phyloP scores from a whole-genome alignment of 2,329 filamentous ascomycete species.

The Apiospora phragmitis region DNA sequence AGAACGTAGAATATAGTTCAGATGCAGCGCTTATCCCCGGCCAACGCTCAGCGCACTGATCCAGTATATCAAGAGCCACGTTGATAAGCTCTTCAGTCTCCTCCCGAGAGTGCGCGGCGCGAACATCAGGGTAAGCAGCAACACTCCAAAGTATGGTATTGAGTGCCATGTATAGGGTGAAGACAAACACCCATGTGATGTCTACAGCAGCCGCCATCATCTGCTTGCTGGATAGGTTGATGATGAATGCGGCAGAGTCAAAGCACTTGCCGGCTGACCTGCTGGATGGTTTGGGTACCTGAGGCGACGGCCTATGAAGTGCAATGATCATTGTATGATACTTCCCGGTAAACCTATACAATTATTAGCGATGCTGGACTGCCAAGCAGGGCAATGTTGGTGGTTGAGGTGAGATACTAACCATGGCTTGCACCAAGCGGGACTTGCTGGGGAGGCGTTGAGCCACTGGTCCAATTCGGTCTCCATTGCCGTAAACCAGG shows the following conservation, averaged over 20 bases:
- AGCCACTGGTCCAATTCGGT: slow-evolving; percentile 79
- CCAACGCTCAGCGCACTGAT: slow-evolving; percentile 83
- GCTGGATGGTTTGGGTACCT: slow-evolving; percentile 81
- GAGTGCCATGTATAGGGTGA: slow-evolving; percentile 86
- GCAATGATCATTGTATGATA: slow-evolving; percentile 89
- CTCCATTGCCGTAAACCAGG: slow-evolving; percentile 84
- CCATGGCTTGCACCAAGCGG: slow-evolving; percentile 76
- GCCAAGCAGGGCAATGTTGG: background rate
- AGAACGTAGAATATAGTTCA: slow-evolving; percentile 83
- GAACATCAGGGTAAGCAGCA: slow-evolving; percentile 76
- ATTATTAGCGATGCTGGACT: slow-evolving; percentile 16
- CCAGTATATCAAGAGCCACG: slow-evolving; percentile 75
- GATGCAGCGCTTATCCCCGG: slow-evolving; percentile 84
- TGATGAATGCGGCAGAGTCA: slow-evolving; percentile 78
- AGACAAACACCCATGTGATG: slow-evolving; percentile 90
- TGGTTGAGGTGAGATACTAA: slow-evolving; percentile 42
- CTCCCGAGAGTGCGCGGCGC: slow-evolving; percentile 68
- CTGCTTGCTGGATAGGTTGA: slow-evolving; percentile 78
- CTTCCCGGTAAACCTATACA: slow-evolving; percentile 59
- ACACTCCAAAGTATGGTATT: slow-evolving; percentile 92
- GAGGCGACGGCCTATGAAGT: slow-evolving; percentile 86
- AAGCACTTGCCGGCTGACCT: slow-evolving; percentile 81
- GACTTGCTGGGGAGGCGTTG: slow-evolving; percentile 70
- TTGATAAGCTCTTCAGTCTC: slow-evolving; percentile 76
- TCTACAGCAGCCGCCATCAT: slow-evolving; percentile 76